A percentile compares a stretch with the other conserved stretches of the same genome.
Evolutionary conservation across 192 early-diverging fungal species (phyloP).

Genomic region (Haplosporangium gracile): DNA sequence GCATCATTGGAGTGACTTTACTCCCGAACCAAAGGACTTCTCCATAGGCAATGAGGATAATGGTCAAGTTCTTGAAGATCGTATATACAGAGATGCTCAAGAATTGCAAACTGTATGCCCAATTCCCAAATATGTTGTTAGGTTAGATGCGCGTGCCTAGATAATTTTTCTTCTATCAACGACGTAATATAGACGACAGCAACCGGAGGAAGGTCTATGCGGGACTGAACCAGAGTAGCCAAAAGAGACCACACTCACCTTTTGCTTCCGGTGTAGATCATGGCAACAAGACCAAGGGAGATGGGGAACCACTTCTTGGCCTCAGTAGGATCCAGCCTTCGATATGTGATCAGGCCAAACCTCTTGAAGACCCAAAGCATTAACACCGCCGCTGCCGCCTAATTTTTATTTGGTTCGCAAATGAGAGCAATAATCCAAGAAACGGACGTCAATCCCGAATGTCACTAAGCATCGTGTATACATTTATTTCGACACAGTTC

Average conservation of each 20-base stretch:
- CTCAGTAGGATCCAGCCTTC: slow-evolving; percentile 72
- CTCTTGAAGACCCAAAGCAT: slow-evolving; percentile 68
- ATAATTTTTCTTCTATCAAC: background rate
- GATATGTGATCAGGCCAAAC: slow-evolving; percentile 72
- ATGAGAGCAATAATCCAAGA: background rate
- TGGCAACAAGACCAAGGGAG: slow-evolving; percentile 84
- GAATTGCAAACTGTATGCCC: slow-evolving; percentile 75
- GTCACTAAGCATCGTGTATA: background rate
- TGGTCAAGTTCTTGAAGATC: slow-evolving; percentile 99
- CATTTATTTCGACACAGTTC: background rate
- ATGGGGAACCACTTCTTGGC: slow-evolving; percentile 88
- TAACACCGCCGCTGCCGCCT: slow-evolving; percentile 63
- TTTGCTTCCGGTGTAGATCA: slow-evolving; percentile 98
- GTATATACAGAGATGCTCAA: slow-evolving; percentile 96
- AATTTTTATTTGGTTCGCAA: background rate
- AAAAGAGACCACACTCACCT: slow-evolving; percentile 53
- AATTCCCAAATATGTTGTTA: background rate
- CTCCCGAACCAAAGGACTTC: slow-evolving; percentile 90
- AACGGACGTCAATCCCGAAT: background rate
- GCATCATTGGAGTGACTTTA: slow-evolving; percentile 83
- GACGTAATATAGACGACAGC: background rate
- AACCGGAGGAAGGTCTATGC: background rate
- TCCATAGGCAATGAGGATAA: slow-evolving; percentile 95
- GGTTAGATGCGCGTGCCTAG: background rate
- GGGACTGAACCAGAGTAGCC: too few relatives aligned